A percentile compares a stretch with the other conserved stretches of the same genome.
Evolutionary conservation across 106 monocot species (phyloP).

Genomic region (Gastrodia elata): DNA sequence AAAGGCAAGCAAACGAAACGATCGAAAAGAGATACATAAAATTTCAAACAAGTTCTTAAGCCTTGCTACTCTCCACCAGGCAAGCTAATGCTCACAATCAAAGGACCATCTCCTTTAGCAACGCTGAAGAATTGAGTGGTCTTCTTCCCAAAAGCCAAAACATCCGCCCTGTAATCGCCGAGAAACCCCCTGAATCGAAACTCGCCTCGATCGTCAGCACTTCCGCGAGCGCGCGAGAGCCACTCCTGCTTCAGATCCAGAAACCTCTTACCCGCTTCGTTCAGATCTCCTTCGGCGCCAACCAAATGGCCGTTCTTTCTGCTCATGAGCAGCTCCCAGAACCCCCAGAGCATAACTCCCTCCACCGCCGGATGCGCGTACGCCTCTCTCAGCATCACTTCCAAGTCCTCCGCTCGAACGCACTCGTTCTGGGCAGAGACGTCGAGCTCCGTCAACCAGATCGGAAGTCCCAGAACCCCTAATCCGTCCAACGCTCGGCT

Average conservation of each 20-base stretch:
- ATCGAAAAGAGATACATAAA: no score
- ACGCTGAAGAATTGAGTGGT: constrained; percentile 4
- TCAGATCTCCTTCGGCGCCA: constrained; percentile 81
- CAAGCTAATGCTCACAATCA: constrained; percentile 8
- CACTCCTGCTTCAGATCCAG: constrained; percentile 71
- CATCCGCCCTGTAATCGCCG: constrained; percentile 56
- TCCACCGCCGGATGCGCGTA: constrained; percentile 80
- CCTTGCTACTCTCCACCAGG: background rate
- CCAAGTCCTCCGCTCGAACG: constrained; percentile 62
- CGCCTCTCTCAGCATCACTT: constrained; percentile 83
- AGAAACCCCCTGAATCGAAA: constrained; percentile 76
- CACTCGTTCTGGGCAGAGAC: constrained; percentile 44
- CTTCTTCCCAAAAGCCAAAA: constrained; percentile 12
- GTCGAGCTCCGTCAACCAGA: constrained; percentile 68
- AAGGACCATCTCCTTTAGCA: constrained; percentile 11
- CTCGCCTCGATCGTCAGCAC: constrained; percentile 36
- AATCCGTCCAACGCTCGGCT: constrained; percentile 34
- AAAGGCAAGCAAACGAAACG: no score
- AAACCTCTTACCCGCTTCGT: constrained; percentile 67
- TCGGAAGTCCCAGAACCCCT: constrained; percentile 39
- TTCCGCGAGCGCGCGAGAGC: constrained; percentile 59
- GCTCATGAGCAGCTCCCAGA: constrained; percentile 82
- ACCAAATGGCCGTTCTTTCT: constrained; percentile 55
- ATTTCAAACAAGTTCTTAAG: no score
- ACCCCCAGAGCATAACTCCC: constrained; percentile 86